Conservation (phyloP, 2,329 filamentous ascomycete genomes). For the Chaetomium sp. region DNA sequence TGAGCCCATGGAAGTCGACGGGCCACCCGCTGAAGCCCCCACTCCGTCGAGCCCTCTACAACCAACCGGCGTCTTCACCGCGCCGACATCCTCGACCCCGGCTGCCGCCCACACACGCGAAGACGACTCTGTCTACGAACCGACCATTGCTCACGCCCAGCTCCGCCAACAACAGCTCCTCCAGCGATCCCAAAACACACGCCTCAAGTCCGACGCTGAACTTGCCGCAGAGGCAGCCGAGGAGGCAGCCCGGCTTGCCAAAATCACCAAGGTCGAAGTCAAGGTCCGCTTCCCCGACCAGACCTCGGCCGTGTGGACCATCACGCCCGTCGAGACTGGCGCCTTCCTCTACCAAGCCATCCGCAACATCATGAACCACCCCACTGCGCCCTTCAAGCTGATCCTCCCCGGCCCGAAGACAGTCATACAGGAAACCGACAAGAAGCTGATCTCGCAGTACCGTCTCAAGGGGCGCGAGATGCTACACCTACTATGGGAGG, state of each 20-base stretch:
- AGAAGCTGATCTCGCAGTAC: constrained; percentile 69
- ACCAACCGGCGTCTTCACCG: constrained; percentile 73
- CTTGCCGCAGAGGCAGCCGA: constrained; percentile 69
- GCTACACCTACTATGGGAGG: constrained; percentile 75
- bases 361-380: constrained; percentile 66
- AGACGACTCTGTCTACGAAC: constrained; percentile 75
- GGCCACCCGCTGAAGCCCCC: constrained; percentile 16
- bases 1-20: constrained; percentile 30
- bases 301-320: constrained; percentile 71
- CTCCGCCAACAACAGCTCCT: constrained; percentile 70
- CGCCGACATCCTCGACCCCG: constrained; percentile 73
- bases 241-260: constrained; percentile 65
- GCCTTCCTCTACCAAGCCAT: constrained; percentile 75
- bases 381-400: constrained; percentile 70
- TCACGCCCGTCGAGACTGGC: constrained; percentile 69
- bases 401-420: constrained; percentile 59
- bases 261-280: constrained; percentile 69
- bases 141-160: constrained; percentile 74
- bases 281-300: constrained; percentile 89
- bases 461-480: constrained; percentile 71
- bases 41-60: constrained; percentile 40
- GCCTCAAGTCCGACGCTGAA: constrained; percentile 81
- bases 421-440: constrained; percentile 50
- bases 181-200: constrained; percentile 66
- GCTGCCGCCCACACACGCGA: constrained; percentile 69